Evolutionary conservation across 2,329 filamentous ascomycete species (phyloP), one percentile per base, ranked within the genome.

Genomic region (Aspergillus texensis): DNA sequence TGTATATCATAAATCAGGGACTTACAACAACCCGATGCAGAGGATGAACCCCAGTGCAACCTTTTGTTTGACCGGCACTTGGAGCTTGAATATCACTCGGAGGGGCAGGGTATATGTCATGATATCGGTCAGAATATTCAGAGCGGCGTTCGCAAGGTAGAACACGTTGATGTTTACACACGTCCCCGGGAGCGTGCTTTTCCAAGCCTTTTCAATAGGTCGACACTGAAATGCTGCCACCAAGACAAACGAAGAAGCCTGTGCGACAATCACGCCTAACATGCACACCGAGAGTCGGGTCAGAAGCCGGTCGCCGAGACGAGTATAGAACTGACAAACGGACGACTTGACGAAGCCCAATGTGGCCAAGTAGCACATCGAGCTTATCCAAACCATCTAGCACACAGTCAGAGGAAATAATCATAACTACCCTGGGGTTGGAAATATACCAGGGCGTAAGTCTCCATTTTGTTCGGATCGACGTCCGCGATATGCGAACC

Each of bases 61-160:
- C 41, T 80, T 81, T 63, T 87, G 84, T 52, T 78, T 81, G 12
- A 68, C 65, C 1, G 83, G 81, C 43, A 87, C 75, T 57, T 83
- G 78, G 1, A 85, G 71, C 19, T 75, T 73, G 66, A 80, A 74
- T 10, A 85, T 77, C 3, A 80, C 81, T 26, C 78, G 78, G 53
- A 86, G 80, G 1, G 85, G 85, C 4, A 88, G 74, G 0, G 83
- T 70, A 41, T 85, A 83, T n/a, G 84, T 81, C 12, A 84, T 70
- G 50, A 89, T 81, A 72, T 89, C 86, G 8, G 86, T 88, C 50
- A 84, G 69, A 54, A 88, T 88, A 73, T 89, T 89, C 65, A 88
- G 81, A 32, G 85, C 82, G 2, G 86, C 86, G 41, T 87, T 80
- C 41, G 81, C 80, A 34, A 85, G 79, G 32, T 87, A 80, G 57